These are phyloP conservation scores for Fusarium avenaceum DNA, from an alignment of 2,329 filamentous ascomycete genomes.

Conservation along the genomic window DNA sequence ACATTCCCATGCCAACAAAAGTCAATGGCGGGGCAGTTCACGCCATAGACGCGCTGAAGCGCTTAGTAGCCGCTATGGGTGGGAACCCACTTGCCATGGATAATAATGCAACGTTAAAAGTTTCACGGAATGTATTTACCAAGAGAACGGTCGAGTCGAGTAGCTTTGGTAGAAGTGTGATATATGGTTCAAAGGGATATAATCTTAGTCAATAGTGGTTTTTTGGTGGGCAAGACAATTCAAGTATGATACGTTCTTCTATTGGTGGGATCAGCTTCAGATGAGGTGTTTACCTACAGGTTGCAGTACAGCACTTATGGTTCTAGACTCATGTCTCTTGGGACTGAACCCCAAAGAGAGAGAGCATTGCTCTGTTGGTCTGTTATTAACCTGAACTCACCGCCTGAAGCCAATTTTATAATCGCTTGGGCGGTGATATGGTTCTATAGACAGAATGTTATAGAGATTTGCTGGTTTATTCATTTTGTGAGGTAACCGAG, in stretches of 20 bases:
- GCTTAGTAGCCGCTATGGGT: constrained; percentile 45
- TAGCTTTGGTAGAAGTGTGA: constrained; percentile 1
- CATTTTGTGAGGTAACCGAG: constrained; percentile 47
- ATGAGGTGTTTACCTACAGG: constrained; percentile 23
- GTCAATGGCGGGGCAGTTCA: constrained; percentile 40
- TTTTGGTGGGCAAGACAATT: background rate
- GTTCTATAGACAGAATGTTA: constrained; percentile 9
- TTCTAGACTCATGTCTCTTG: constrained; percentile 34
- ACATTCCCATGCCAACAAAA: constrained; percentile 29
- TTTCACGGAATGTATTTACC: constrained; percentile 2
- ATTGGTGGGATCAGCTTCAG: constrained; percentile 41
- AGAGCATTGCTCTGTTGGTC: constrained; percentile 29
- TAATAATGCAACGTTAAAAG: constrained; percentile 30
- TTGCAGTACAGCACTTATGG: constrained; percentile 25
- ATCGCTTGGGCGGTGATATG: constrained; percentile 7
- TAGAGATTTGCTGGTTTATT: constrained; percentile 32
- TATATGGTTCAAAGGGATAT: constrained; percentile 16
- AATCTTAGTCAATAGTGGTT: background rate
- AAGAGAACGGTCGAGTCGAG: background rate
- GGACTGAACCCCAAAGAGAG: constrained; percentile 34
- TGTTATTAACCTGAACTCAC: constrained; percentile 37
- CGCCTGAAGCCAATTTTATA: constrained; percentile 31
- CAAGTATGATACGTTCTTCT: constrained; percentile 18
- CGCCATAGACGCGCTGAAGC: constrained; percentile 40
- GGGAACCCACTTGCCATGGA: constrained; percentile 7